These are phyloP conservation scores for Candida sojae DNA, from an alignment of 1,139 yeast species.

Conservation along the genomic window DNA sequence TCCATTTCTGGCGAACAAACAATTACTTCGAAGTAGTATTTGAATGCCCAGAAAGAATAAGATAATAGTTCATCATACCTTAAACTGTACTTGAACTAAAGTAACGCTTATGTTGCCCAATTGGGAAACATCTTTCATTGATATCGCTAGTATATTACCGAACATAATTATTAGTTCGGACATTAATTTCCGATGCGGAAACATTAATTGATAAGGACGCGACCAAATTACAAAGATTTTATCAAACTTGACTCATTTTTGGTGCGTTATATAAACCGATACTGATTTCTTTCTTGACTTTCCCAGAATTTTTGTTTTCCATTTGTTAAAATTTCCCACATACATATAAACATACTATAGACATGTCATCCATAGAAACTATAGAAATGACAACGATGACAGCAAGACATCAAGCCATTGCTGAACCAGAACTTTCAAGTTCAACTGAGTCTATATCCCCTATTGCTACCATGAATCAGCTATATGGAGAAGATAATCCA, in stretches of 20 bases:
- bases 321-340: too few species aligned
- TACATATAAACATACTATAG: too few species aligned
- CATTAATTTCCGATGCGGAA: neutral
- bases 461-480: neutral
- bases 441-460: neutral
- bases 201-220: too few species aligned
- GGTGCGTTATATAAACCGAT: too few species aligned
- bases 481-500: constrained; percentile 7
- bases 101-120: too few species aligned
- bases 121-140: neutral
- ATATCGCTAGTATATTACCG: neutral
- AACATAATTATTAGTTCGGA: neutral
- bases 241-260: too few species aligned
- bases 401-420: constrained; percentile 1
- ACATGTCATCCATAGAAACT: constrained; percentile 4
- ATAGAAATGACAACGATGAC: constrained; percentile 4
- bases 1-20: constrained; percentile 32
- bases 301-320: too few species aligned
- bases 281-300: too few species aligned
- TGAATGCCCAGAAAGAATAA: constrained; percentile 23
- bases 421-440: neutral
- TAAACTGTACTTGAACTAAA: too few species aligned
- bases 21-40: constrained; percentile 30
- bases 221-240: too few species aligned
- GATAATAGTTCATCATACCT: too few species aligned